These are phyloP conservation scores for Pholiota microspora DNA, from an alignment of 768 basidiomycete genomes.

Conservation along the genomic window DNA sequence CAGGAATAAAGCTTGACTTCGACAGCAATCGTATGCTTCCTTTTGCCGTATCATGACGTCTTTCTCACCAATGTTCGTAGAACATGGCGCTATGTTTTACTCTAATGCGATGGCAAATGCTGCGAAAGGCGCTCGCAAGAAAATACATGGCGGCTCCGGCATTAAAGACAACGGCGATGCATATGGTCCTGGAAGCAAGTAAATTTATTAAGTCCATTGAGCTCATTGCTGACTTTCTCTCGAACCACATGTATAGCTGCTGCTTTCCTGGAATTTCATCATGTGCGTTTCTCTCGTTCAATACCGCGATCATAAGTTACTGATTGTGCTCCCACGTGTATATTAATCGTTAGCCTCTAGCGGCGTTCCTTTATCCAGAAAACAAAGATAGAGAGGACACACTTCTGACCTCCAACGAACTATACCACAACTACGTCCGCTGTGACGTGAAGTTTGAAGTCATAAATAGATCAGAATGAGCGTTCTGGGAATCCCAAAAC, in stretches of 20 bases:
- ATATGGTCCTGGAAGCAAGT: constrained; percentile 57
- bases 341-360: constrained; percentile 42
- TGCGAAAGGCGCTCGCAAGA: constrained; percentile 57
- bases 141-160: constrained; percentile 76
- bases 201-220: not conserved
- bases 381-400: constrained; percentile 60
- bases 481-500: not conserved
- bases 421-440: constrained; percentile 73
- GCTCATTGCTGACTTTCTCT: constrained; percentile 8
- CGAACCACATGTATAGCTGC: constrained; percentile 37
- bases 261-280: constrained; percentile 69
- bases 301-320: constrained; percentile 5
- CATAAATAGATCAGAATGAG: not conserved
- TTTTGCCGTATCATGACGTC: not conserved
- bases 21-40: constrained; percentile 66
- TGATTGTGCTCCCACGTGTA: constrained; percentile 1
- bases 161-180: constrained; percentile 50
- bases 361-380: constrained; percentile 61
- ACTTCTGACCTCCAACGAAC: constrained; percentile 63
- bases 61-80: constrained; percentile 31
- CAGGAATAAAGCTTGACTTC: constrained; percentile 60
- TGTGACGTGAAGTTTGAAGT: constrained; percentile 39
- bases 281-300: constrained; percentile 34
- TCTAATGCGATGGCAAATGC: constrained; percentile 53
- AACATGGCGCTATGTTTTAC: constrained; percentile 76